Evolutionary conservation across 352 stramenopile species (phyloP), one percentile per base, ranked within the genome.

Genomic region (Phytopythium ostracodes): DNA sequence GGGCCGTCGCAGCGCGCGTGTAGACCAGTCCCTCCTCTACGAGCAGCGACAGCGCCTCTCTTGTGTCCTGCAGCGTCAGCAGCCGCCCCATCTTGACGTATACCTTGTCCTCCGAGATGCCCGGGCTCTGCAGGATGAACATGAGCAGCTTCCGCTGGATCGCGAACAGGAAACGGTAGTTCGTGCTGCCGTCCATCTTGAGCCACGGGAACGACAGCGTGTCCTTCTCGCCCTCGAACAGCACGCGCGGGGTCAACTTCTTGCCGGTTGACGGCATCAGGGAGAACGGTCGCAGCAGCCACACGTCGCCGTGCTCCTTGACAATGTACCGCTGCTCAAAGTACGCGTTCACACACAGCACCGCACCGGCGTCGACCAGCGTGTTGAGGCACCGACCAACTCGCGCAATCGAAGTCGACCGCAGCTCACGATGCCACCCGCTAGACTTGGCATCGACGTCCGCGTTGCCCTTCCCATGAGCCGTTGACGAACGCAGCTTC

Each of bases 141-240:
- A 76, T 56, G 24, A 94, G 62, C 46, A 94, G 51, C 59, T 89
- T 91, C 47, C 84, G 84, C 60, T 94, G 84, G 49, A 94, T 85
- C 27, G 77, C 73, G 29, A 91, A 88, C 18, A 94, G 40, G 56
- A 94, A 94, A 29, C 71, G 75, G 63, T 84, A 82, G 60, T 94
- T 91, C 33, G 76, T 81, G 54, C 72, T 77, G 31, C 84, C 82
- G 57, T 92, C 76, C 84, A 92, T 94, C 64, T 91, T 91, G 29
- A 92, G 71, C 84, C 84, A 94, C 29, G 84, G 84, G 59, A 82
- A 93, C 31, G 84, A 85, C 11, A 91, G 63, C 46, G 76, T 87
- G 53, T 92, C 76, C 64, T 91, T 91, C 59, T 91, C 81, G n/a
- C 70, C 81, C 69, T 90, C 78, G 46, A 90, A 91, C 0, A 90